Conservation (phyloP, 2,329 filamentous ascomycete species). For the Trichocomaceae sp. region DNA sequence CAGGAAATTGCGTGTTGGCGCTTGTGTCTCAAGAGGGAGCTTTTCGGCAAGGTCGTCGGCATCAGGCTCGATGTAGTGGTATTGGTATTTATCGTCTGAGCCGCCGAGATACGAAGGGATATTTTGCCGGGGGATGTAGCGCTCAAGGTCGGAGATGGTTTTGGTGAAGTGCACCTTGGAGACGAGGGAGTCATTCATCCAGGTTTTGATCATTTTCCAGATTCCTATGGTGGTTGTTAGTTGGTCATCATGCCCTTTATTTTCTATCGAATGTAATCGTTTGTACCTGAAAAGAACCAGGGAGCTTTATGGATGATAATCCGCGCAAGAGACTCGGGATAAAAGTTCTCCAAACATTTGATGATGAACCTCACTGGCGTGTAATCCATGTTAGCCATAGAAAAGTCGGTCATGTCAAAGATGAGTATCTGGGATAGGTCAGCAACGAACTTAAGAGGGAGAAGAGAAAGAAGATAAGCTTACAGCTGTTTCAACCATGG, state of each 20-base stretch:
- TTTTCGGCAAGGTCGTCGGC: conserved; percentile 64
- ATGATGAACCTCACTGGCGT: conserved; percentile 97
- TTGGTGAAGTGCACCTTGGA: conserved; percentile 88
- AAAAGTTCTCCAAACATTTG: conserved; percentile 95
- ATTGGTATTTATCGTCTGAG: conserved; percentile 66
- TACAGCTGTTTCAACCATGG: conserved; percentile 83
- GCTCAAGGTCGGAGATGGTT: conserved; percentile 64
- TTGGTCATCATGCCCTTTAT: neutral
- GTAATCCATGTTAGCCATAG: conserved; percentile 96
- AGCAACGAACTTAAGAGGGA: neutral
- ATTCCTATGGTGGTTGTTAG: conserved; percentile 51
- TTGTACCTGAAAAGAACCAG: conserved; percentile 82
- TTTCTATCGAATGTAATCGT: neutral
- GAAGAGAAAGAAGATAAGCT: conserved; percentile 29
- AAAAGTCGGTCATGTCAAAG: conserved; percentile 93
- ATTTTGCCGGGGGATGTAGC: conserved; percentile 61
- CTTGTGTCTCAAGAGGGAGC: conserved; percentile 49
- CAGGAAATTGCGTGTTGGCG: conserved; percentile 55
- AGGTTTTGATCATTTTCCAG: conserved; percentile 88
- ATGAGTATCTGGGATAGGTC: conserved; percentile 60
- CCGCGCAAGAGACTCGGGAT: conserved; percentile 83
- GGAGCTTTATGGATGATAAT: conserved; percentile 91
- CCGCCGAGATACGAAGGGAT: conserved; percentile 78
- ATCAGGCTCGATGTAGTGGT: conserved; percentile 69
- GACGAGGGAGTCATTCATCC: conserved; percentile 94